Evolutionary conservation across 768 basidiomycete genomes (phyloP).

Genomic region (Serendipita sp.): DNA sequence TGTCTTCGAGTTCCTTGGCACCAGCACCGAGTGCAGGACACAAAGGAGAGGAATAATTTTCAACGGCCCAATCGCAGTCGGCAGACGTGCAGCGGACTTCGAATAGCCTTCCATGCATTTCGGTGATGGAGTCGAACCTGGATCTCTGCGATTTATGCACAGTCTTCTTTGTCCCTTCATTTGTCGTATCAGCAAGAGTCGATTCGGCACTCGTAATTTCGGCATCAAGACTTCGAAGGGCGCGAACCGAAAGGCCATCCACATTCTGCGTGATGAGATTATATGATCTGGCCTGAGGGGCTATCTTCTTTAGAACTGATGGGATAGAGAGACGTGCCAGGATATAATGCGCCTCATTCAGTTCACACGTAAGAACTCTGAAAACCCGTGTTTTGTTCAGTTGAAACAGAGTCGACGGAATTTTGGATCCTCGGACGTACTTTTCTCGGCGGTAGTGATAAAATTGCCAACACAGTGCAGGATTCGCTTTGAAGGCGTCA

Average conservation of each 20-base stretch:
- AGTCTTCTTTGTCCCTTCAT: too few relatives aligned
- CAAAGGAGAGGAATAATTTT: not conserved
- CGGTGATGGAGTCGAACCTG: too few relatives aligned
- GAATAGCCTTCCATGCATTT: too few relatives aligned
- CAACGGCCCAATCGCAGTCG: too few relatives aligned
- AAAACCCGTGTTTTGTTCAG: not conserved
- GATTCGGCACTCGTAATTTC: too few relatives aligned
- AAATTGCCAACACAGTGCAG: constrained; percentile 45
- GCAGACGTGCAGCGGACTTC: too few relatives aligned
- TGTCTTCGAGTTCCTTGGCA: too few relatives aligned
- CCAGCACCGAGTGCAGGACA: not conserved
- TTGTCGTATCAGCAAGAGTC: too few relatives aligned
- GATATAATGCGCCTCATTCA: constrained; percentile 42
- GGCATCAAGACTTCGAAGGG: too few relatives aligned
- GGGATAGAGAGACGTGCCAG: constrained; percentile 22
- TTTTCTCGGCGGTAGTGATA: constrained; percentile 44
- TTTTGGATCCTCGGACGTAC: constrained; percentile 10
- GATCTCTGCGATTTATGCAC: too few relatives aligned
- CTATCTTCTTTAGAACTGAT: not conserved
- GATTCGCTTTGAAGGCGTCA: constrained; percentile 32
- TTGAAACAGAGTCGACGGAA: not conserved
- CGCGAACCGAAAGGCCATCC: constrained; percentile 34
- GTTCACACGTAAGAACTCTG: constrained; percentile 32
- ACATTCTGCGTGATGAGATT: constrained; percentile 46
- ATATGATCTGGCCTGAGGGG: constrained; percentile 24